Evolutionary conservation across 345 rosid genomes (phyloP), one percentile per base, ranked within the genome.

Genomic region (Syzygium grande): DNA sequence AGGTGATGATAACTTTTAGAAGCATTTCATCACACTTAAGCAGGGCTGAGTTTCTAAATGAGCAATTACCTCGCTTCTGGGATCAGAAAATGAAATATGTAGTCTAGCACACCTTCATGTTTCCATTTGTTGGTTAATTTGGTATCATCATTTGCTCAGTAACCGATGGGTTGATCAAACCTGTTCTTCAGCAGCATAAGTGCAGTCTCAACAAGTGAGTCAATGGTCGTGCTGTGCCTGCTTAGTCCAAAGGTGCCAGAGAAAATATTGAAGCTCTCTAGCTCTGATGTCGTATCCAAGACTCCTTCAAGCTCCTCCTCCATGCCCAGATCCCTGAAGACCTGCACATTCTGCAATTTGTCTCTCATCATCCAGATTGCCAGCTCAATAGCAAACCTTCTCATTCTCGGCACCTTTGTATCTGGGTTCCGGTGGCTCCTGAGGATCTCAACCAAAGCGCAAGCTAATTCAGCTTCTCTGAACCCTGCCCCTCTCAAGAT

Each of bases 291-390:
- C 29, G 96, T 94, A 87, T 97, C 98, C 52, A 93, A 59, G 86
- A 94, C 96, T 84, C 88, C 87, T 77, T 93, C 94, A 25, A 95
- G 91, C 91, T 92, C 94, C 87, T 86, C 88, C 90, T 91, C 95
- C 93, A 97, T 51, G 27, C 95, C 92, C 85, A 93, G 86, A 4
- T 90, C 90, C 87, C 88, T 91, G 73, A 95, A 93, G 61, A 88
- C 87, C 27, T 25, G 73, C 23, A 89, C 86, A 86, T 89, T 93
- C 68, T 52, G 85, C 51, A 16, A 84, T 86, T 91, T 91, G 88
- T 91, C 91, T 90, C 86, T 91, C 96, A 97, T 97, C 98, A 97
- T 94, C 95, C 96, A 93, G 61, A 94, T 93, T 58, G 93, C 95
- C 89, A 97, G 84, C 92, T 97, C 99, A 49, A 95, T 90, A 85